These are phyloP conservation scores for Lablab purpureus DNA, from an alignment of 306 rosid genomes.

Conservation along the genomic window DNA sequence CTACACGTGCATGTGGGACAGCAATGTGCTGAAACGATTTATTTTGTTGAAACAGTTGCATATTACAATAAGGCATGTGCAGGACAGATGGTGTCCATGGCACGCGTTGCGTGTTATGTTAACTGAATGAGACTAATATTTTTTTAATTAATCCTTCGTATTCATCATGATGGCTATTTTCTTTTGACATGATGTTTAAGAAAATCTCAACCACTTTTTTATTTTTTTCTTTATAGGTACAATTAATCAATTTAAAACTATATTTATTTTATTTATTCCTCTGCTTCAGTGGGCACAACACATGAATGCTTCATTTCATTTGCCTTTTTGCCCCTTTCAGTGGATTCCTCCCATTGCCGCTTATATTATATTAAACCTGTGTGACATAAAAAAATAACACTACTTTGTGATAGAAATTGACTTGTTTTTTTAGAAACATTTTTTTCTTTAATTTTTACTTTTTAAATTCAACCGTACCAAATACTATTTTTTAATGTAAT, in stretches of 20 bases:
- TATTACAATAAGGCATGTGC: not conserved
- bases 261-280: not conserved
- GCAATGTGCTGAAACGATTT: not conserved
- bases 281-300: too few relatives aligned
- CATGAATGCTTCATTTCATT: too few relatives aligned
- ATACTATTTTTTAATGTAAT: too few relatives aligned
- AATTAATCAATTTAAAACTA: not conserved
- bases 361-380: too few relatives aligned
- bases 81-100: not conserved
- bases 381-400: too few relatives aligned
- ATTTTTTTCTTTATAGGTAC: not conserved
- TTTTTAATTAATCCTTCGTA: slow-evolving; percentile 12
- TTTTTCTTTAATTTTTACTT: too few relatives aligned
- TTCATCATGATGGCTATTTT: slow-evolving; percentile 8
- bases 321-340: too few relatives aligned
- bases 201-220: not conserved
- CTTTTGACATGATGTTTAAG: slow-evolving; percentile 3
- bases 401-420: too few relatives aligned
- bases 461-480: too few relatives aligned
- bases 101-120: slow-evolving; percentile 27
- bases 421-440: too few relatives aligned
- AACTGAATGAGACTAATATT: slow-evolving; percentile 39
- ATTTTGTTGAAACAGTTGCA: not conserved
- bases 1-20: not conserved
- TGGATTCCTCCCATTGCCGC: too few relatives aligned